Evolutionary conservation across 139 green algal genomes (phyloP), one percentile per base, ranked within the genome.

Genomic region (Chlorella sp.): DNA sequence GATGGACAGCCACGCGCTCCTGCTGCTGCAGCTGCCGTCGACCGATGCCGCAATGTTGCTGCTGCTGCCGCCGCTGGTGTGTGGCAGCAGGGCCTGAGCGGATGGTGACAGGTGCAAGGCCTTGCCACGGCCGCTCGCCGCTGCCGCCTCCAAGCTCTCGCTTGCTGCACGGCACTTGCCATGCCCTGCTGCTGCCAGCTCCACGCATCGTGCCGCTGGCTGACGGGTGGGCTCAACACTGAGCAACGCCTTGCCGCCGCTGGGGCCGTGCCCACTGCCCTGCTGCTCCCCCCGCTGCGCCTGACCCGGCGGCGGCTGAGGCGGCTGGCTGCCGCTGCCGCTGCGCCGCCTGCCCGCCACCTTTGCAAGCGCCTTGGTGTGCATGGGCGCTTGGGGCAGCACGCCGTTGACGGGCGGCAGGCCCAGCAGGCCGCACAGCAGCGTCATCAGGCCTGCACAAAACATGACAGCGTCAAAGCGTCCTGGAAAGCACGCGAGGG

Each of bases 351-450:
- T 48, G 38, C 51, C 51, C 38, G 44, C 28, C 36, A 73, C 72
- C 0, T 36, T 43, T 22, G 88, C 87, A 64, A 97, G 84, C 68
- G 87, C 90, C 68, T 93, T 90, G 9, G 94, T 96, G 89, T 98
- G 95, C 95, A 97, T 95, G 56, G 94, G 94, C 2, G 91, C 76
- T 86, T 98, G 95, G 2, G 95, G 95, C 40, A 98, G 86, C 40
- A 97, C 95, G 3, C 95, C 95, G 83, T 98, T 98, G 62, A 95
- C 92, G 26, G 95, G 95, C 11, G 95, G 95, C 4, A 98, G 60
- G 24, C 95, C 95, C 16, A 98, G 64, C 40, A 98, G 87, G 22
- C 94, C 95, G 76, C 86, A 95, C 0, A 91, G 22, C 36, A 93
- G 32, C 14, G 93, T 98, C 84, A 92, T 91, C 73, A 87, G 17